Evolutionary conservation across 106 monocot genomes (phyloP).

Genomic region (Platanthera guangdongensis): DNA sequence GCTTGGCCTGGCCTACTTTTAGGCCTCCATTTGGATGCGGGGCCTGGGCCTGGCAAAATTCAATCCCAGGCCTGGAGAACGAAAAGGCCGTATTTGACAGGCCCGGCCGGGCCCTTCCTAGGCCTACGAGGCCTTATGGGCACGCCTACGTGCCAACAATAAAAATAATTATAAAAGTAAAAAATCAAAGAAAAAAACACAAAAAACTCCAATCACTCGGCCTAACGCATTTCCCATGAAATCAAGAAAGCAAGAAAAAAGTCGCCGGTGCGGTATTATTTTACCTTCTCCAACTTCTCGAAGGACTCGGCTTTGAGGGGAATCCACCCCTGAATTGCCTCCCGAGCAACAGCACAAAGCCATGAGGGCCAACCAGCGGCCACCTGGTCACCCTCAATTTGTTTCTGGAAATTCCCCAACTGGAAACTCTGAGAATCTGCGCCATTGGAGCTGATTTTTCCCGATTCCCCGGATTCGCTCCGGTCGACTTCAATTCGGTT

Average conservation of each 20-base stretch:
- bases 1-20: too few species aligned
- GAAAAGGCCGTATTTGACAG: too few species aligned
- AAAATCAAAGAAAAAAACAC: too few species aligned
- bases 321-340: constrained; percentile 83
- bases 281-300: constrained; percentile 95
- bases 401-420: constrained; percentile 44
- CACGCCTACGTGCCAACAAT: too few species aligned
- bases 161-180: too few species aligned
- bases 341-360: constrained; percentile 65
- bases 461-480: constrained; percentile 27
- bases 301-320: constrained; percentile 74
- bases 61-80: too few species aligned
- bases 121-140: too few species aligned
- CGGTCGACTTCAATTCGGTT: constrained; percentile 18
- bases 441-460: constrained; percentile 25
- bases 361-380: constrained; percentile 90
- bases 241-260: not conserved
- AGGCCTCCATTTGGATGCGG: too few species aligned
- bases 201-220: not conserved
- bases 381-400: constrained; percentile 59
- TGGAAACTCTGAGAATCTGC: constrained; percentile 27
- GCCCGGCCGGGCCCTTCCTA: too few species aligned
- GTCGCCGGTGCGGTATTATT: not conserved
- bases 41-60: too few species aligned
- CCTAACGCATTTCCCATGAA: not conserved